Evolutionary conservation across 495 filamentous ascomycete species (phyloP).

Genomic region (Astrothelium macrocarpum): DNA sequence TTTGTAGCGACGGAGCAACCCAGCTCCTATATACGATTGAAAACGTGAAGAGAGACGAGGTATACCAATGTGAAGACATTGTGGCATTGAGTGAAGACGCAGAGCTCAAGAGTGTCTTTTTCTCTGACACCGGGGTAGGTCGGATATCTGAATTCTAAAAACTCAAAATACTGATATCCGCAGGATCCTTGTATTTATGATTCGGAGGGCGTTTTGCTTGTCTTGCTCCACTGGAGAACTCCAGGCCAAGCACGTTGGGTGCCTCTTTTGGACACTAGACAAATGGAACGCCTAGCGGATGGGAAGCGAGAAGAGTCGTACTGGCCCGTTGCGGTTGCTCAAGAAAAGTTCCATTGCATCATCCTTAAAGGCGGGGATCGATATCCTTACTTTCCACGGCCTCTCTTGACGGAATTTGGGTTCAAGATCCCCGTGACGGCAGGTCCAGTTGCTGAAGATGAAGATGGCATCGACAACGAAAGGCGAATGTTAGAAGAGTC

Average conservation of each 20-base stretch:
- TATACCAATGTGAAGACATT: slow-evolving; percentile 83
- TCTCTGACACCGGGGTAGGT: slow-evolving; percentile 73
- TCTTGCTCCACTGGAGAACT: slow-evolving; percentile 82
- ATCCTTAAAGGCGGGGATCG: slow-evolving; percentile 93
- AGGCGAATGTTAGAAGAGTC: slow-evolving; percentile 54
- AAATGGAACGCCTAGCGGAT: slow-evolving; percentile 65
- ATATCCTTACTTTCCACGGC: slow-evolving; percentile 90
- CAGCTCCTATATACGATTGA: slow-evolving; percentile 78
- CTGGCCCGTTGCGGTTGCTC: slow-evolving; percentile 89
- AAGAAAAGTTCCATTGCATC: slow-evolving; percentile 93
- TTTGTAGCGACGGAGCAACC: slow-evolving; percentile 64
- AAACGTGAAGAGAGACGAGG: slow-evolving; percentile 86
- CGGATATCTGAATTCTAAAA: slow-evolving; percentile 9
- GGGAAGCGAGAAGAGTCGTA: slow-evolving; percentile 84
- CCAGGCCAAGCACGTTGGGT: slow-evolving; percentile 83
- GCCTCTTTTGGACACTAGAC: slow-evolving; percentile 79
- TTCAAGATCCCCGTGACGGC: slow-evolving; percentile 74
- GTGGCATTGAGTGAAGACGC: slow-evolving; percentile 63
- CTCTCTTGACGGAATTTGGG: slow-evolving; percentile 85
- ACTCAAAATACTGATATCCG: slow-evolving; percentile 5
- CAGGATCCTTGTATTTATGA: slow-evolving; percentile 93
- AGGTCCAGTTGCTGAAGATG: slow-evolving; percentile 27
- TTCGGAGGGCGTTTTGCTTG: slow-evolving; percentile 72
- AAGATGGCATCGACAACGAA: slow-evolving; percentile 31
- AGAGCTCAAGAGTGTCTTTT: slow-evolving; percentile 73